These are phyloP conservation scores for Mucor sp. DNA, from an alignment of 371 early-diverging fungal species.

Conservation along the genomic window DNA sequence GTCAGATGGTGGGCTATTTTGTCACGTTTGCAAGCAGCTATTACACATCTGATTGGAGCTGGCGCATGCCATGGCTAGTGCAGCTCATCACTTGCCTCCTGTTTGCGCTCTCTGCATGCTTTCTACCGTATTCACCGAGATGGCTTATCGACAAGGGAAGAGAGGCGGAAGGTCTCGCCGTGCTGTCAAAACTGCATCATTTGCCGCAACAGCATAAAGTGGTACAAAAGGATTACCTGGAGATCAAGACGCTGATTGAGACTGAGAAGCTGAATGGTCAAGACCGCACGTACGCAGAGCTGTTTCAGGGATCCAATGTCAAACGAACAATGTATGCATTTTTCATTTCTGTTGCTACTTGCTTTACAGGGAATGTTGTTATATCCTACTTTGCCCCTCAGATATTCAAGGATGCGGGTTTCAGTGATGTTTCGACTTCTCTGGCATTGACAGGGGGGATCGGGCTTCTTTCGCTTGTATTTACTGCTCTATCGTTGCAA, in stretches of 20 bases:
- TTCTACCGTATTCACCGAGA: slow-evolving; percentile 57
- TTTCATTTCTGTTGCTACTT: slow-evolving; percentile 60
- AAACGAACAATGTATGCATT: slow-evolving; percentile 34
- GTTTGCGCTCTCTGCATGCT: slow-evolving; percentile 5
- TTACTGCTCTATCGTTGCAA: slow-evolving; percentile 58
- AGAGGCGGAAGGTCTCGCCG: slow-evolving; percentile 34
- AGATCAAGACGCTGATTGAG: slow-evolving; percentile 36
- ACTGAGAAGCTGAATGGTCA: slow-evolving; percentile 27
- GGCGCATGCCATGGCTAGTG: slow-evolving; percentile 45
- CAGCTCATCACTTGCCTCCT: slow-evolving; percentile 24
- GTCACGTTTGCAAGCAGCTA: slow-evolving; percentile 42
- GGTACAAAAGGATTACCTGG: slow-evolving; percentile 32
- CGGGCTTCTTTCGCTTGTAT: slow-evolving; percentile 34
- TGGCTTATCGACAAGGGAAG: slow-evolving; percentile 56
- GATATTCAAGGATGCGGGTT: slow-evolving; percentile 41
- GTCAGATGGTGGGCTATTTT: slow-evolving; percentile 46
- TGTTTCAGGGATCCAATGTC: slow-evolving; percentile 37
- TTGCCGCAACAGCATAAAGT: slow-evolving; percentile 26
- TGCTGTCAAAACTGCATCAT: slow-evolving; percentile 36
- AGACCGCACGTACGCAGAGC: slow-evolving; percentile 33
- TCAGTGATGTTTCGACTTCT: slow-evolving; percentile 31
- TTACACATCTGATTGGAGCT: slow-evolving; percentile 28
- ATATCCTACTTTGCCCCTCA: slow-evolving; percentile 53
- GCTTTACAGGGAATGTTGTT: slow-evolving; percentile 64
- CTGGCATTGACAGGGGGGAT: slow-evolving; percentile 46